Evolutionary conservation across 495 filamentous ascomycete genomes (phyloP), one percentile per base, ranked within the genome.

Genomic region (Letharia lupina): DNA sequence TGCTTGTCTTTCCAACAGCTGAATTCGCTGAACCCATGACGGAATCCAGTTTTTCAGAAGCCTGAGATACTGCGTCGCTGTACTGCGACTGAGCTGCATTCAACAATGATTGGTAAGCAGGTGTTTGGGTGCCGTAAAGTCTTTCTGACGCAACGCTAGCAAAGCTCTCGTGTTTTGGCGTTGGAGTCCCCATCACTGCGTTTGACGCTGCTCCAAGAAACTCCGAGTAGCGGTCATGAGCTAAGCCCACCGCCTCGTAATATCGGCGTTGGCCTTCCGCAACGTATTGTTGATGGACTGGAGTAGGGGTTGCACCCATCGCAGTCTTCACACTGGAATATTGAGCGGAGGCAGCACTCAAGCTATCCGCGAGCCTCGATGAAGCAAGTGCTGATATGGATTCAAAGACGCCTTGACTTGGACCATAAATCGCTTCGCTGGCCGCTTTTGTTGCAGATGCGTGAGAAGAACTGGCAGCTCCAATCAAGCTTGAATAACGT

Each of bases 231-330:
- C 85, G 84, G 54, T 86, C 89, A 71, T 94, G 88, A 4, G 90
- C 90, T 31, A 91, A 68, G 20, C 90, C 90, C 62, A 93, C 68
- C 13, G 84, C 88, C 64, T 90, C 87, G 69, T 91, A 91, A 73
- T 92, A 94, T 68, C 86, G 87, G 62, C 85, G 79, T 67, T 84
- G 85, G 39, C 87, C 86, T 64, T 86, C 82, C 28, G 84, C 77
- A 12, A 89, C 68, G 63, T 82, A 82, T 47, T 79, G 78, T 68
- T 87, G 82, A 68, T 79, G 77, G 20, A 78, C 77, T 54, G 79
- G 73, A 16, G 83, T 84, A 8, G 83, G 81, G 7, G 86, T 84
- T 8, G 82, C 79, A 11, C 84, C 78, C 35, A 86, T 74, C 47
- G 83, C 84, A 41, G 82, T 78, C 70, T 84, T 87, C 35, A 83